Evolutionary conservation across 2,329 filamentous ascomycete species (phyloP).

Genomic region (Elsinoe necatrix): DNA sequence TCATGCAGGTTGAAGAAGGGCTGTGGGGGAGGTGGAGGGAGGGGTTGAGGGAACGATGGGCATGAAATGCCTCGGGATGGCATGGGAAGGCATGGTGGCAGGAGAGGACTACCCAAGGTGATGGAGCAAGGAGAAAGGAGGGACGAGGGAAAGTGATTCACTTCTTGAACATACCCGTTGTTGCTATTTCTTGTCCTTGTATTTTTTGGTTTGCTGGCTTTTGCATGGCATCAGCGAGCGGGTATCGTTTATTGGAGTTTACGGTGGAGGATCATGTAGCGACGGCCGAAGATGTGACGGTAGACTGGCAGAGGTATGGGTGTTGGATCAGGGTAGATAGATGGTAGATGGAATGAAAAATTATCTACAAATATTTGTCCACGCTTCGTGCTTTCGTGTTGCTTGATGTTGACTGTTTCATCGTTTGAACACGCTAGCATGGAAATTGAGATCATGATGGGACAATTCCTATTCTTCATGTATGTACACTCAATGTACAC

Average conservation of each 20-base stretch:
- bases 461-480: no score
- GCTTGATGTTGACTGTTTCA: no score
- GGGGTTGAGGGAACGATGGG: slow-evolving; percentile 54
- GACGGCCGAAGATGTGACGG: not conserved
- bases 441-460: no score
- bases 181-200: not conserved
- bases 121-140: not conserved
- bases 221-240: not conserved
- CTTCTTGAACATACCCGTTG: not conserved
- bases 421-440: no score
- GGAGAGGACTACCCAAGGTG: no score
- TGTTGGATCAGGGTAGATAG: not conserved
- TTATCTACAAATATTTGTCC: no score
- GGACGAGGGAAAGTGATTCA: not conserved
- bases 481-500: no score
- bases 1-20: slow-evolving; percentile 78
- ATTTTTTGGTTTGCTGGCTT: not conserved
- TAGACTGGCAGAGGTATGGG: not conserved
- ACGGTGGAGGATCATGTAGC: not conserved
- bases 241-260: not conserved
- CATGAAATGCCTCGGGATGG: slow-evolving; percentile 10
- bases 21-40: slow-evolving; percentile 87
- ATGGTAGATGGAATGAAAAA: not conserved
- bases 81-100: no score
- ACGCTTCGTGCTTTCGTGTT: no score